A percentile compares a stretch with the other conserved stretches of the same genome.
Conservation (phyloP, 805 yeast species). For the Cyberlindnera mycetangii region DNA sequence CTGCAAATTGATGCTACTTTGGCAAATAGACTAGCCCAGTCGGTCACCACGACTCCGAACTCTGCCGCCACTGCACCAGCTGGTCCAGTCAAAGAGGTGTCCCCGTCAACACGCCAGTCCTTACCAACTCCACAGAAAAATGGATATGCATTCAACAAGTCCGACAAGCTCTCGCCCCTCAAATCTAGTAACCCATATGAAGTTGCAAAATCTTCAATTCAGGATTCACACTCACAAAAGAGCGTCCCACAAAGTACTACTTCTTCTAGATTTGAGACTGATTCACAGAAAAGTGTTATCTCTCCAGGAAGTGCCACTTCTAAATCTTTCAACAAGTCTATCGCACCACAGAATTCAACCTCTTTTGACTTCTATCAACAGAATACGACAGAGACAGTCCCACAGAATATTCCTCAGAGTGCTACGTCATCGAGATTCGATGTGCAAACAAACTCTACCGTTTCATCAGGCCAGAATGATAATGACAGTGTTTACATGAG, state of each 20-base stretch:
- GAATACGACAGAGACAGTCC: too few species aligned
- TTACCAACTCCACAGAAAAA: not conserved
- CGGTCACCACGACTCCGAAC: not conserved
- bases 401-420: constrained; percentile 4
- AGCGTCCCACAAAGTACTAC: constrained; percentile 1
- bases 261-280: not conserved
- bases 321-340: not conserved
- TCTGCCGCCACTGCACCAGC: not conserved
- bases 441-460: not conserved
- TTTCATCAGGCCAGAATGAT: not conserved
- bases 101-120: not conserved
- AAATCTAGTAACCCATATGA: not conserved
- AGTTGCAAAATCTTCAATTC: not conserved
- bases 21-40: not conserved
- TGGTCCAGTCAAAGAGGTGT: not conserved
- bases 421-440: constrained; percentile 2
- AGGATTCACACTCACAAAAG: not conserved
- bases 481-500: constrained; percentile 14
- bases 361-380: not conserved
- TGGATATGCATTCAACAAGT: constrained; percentile 7
- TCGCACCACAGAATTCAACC: not conserved
- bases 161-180: constrained; percentile 4
- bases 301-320: constrained; percentile 9
- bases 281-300: not conserved
- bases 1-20: constrained; percentile 17